Evolutionary conservation across 1,284 basidiomycete genomes (phyloP), one percentile per base, ranked within the genome.

Genomic region (Papiliotrema nemorosa): DNA sequence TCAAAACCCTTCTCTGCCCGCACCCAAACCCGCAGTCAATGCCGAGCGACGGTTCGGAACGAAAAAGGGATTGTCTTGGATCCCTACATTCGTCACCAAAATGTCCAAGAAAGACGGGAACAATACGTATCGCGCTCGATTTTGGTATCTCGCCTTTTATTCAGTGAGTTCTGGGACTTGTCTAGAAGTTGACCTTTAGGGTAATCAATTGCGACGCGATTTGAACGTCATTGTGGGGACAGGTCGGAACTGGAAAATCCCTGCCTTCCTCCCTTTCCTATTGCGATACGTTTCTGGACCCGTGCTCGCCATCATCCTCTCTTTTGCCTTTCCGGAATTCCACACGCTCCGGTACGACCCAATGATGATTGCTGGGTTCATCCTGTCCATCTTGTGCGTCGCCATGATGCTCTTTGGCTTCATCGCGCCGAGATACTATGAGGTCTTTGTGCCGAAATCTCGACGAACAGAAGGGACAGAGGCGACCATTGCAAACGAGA

Each of bases 121-220:
- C 14, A 37, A n/a, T 16, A 42, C 36, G 14, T 50, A 33, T 47
- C 21, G 50, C 18, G 50, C 46, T 16, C 33, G 47, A 13, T 61
- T 56, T 46, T 61, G 49, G 49, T 61, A 61, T 31, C 52, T 61
- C 14, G 59, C 59, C n/a, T 58, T 61, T 43, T 61, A 61, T 50
- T 55, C 56, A 16, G 57, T 59, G 31, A 47, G 57, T 33, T 31
- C 38, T 43, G 24, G 27, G 43, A 22, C 20, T 3, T 34, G 26
- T 6, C 26, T 4, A 10, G 16, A 21, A 46, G 39, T 22, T 41
- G 24, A 41, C 39, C 9, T 7, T 10, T 29, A 55, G 57, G 59
- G 56, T 10, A 61, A 61, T 47, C 59, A 61, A 44, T 49, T 61
- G 12, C 52, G 59, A 4, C 56, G 59, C 12, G 59, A 61, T 47